phyloP scores from a whole-genome alignment of 257 asterid genomes.

The Jasminum sambac region DNA sequence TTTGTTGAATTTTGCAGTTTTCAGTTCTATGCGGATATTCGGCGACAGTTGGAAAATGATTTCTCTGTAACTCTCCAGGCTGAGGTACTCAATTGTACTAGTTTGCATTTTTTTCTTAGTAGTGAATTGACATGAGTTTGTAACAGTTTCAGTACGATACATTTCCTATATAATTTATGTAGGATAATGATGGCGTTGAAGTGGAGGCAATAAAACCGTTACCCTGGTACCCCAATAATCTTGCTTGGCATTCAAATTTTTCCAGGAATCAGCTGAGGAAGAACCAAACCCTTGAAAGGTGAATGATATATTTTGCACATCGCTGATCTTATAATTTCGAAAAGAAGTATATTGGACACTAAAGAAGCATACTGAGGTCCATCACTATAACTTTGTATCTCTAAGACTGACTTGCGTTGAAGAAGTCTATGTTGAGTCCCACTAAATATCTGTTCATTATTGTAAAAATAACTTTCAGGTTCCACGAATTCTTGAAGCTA shows the following conservation, averaged over 20 bases:
- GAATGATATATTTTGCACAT: constrained; percentile 22
- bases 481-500: constrained; percentile 89
- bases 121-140: constrained; percentile 9
- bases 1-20: constrained; percentile 53
- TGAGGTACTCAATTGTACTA: constrained; percentile 54
- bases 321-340: background rate
- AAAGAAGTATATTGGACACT: too few species aligned
- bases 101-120: constrained; percentile 6
- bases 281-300: constrained; percentile 86
- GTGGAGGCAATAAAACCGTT: constrained; percentile 75
- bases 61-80: constrained; percentile 75
- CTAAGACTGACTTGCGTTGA: background rate
- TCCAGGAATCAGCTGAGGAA: constrained; percentile 90
- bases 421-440: background rate
- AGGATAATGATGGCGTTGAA: constrained; percentile 74
- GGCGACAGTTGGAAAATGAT: constrained; percentile 76
- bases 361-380: background rate
- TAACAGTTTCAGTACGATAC: constrained; percentile 8
- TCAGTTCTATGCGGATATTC: constrained; percentile 77
- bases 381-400: background rate
- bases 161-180: constrained; percentile 21
- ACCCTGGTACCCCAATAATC: constrained; percentile 95
- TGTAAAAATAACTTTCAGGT: constrained; percentile 54
- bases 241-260: constrained; percentile 96
- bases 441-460: constrained; percentile 1